These are phyloP conservation scores for Elymus sibiricus DNA, from an alignment of 176 grass and related monocot genomes.

Conservation along the genomic window DNA sequence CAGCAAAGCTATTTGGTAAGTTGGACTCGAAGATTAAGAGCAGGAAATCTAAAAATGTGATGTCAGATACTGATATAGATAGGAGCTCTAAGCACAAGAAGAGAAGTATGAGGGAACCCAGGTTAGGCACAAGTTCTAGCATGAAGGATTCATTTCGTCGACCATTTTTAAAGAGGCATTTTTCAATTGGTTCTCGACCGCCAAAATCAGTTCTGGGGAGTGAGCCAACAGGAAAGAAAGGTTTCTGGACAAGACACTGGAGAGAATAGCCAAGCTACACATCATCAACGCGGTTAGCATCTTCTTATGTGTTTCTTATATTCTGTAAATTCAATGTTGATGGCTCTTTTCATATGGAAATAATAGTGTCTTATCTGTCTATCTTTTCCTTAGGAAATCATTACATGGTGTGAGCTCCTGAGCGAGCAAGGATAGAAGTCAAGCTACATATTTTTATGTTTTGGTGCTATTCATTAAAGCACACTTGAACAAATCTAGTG, in stretches of 20 bases:
- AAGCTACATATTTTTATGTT: conserved; percentile 9
- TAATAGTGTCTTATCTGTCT: not conserved
- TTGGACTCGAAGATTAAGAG: conserved; percentile 18
- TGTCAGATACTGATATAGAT: conserved; percentile 25
- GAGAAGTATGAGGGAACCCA: conserved; percentile 27
- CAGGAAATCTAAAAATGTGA: conserved; percentile 36
- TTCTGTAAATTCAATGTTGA: not conserved
- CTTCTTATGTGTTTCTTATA: not conserved
- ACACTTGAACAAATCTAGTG: conserved; percentile 24
- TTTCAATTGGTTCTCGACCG: conserved; percentile 53
- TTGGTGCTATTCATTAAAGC: conserved; percentile 10
- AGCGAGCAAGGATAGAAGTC: not conserved
- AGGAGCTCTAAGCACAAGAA: conserved; percentile 22
- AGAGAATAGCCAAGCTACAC: conserved; percentile 34
- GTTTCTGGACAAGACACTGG: conserved; percentile 63
- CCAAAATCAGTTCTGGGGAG: conserved; percentile 16
- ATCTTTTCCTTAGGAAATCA: not conserved
- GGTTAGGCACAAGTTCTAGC: conserved; percentile 45
- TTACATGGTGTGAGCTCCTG: not conserved
- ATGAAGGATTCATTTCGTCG: conserved; percentile 43
- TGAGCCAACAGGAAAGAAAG: conserved; percentile 53
- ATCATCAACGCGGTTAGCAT: conserved; percentile 8
- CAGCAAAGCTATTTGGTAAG: conserved; percentile 52
- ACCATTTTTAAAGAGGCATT: conserved; percentile 60
- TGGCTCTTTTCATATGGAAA: not conserved